A percentile compares a stretch with the other conserved stretches of the same genome.
Conservation (phyloP, 179 eudicot species). For the Silene vulgaris region DNA sequence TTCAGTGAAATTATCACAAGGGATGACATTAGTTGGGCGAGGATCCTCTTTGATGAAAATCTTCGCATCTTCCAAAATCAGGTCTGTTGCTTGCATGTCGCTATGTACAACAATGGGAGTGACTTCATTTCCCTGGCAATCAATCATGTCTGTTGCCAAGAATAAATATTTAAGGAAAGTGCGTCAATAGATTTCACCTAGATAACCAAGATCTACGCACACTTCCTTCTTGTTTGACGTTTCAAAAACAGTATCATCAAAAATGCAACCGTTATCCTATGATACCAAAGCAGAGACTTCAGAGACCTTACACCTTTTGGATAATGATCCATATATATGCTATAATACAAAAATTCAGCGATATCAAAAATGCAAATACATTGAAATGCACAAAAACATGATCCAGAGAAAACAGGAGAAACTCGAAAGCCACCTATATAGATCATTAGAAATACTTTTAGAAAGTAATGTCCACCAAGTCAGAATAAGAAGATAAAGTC, state of each 20-base stretch:
- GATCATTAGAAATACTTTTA: too few species aligned
- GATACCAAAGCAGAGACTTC: not conserved
- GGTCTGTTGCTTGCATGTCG: slow-evolving; percentile 8
- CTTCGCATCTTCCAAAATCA: not conserved
- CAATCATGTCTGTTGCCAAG: slow-evolving; percentile 10
- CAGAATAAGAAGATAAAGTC: not conserved
- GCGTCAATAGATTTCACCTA: not conserved
- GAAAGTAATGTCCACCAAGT: not conserved
- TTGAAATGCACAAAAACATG: not conserved
- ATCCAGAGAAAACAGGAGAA: not conserved
- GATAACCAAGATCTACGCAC: not conserved
- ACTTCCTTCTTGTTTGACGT: not conserved
- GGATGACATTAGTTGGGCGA: slow-evolving; percentile 5
- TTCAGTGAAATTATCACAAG: slow-evolving; percentile 6
- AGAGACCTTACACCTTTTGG: not conserved
- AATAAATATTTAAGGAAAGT: slow-evolving; percentile 13
- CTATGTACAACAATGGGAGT: slow-evolving; percentile 9
- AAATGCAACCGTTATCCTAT: not conserved
- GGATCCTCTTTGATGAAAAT: slow-evolving; percentile 15
- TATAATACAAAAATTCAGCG: not conserved
- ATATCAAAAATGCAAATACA: not conserved
- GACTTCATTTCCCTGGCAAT: slow-evolving; percentile 20
- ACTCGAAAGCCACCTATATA: not conserved
- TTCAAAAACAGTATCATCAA: not conserved
- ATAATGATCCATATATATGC: not conserved